These are phyloP conservation scores for Pseudozyma pruni DNA, from an alignment of 1,284 basidiomycete genomes.

Conservation along the genomic window DNA sequence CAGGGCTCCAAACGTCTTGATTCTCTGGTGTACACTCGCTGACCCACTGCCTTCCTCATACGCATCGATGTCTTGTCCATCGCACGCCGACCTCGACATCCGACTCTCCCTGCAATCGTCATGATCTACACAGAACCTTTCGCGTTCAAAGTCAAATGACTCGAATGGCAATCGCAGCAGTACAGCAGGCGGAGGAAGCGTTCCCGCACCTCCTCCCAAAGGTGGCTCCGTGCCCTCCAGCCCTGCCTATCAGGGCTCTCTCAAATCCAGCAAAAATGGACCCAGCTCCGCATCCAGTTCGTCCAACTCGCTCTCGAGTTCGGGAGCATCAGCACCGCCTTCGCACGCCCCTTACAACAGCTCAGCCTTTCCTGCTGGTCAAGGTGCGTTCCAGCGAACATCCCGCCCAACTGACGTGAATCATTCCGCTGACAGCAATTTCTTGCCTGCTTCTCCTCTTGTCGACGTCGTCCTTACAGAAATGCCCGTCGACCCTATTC, in stretches of 20 bases:
- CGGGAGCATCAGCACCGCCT: slow-evolving; percentile 22
- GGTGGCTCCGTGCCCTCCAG: slow-evolving; percentile 54
- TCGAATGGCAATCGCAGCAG: slow-evolving; percentile 54
- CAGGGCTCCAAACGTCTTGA: not conserved
- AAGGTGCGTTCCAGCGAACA: slow-evolving; percentile 48
- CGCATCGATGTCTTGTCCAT: not conserved
- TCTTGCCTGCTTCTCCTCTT: slow-evolving; percentile 53
- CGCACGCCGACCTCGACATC: not conserved
- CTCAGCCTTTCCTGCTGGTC: slow-evolving; percentile 27
- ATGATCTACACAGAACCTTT: slow-evolving; percentile 54
- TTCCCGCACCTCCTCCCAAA: slow-evolving; percentile 58
- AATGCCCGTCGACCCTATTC: slow-evolving; percentile 62
- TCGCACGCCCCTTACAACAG: slow-evolving; percentile 25
- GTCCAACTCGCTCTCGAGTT: slow-evolving; percentile 41
- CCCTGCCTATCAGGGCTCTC: slow-evolving; percentile 54
- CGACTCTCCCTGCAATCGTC: not conserved
- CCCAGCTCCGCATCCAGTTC: slow-evolving; percentile 54
- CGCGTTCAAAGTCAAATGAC: slow-evolving; percentile 60
- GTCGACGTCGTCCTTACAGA: slow-evolving; percentile 62
- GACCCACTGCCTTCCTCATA: not conserved
- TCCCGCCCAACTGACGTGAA: slow-evolving; percentile 17
- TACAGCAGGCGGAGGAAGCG: slow-evolving; percentile 45
- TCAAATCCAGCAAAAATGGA: slow-evolving; percentile 44
- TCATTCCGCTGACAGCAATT: slow-evolving; percentile 56
- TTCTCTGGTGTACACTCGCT: not conserved